Percentiles rank a stretch among this genome's conserved stretches.
Conservation (phyloP, 768 basidiomycete species). For the Suillus occidentalis region DNA sequence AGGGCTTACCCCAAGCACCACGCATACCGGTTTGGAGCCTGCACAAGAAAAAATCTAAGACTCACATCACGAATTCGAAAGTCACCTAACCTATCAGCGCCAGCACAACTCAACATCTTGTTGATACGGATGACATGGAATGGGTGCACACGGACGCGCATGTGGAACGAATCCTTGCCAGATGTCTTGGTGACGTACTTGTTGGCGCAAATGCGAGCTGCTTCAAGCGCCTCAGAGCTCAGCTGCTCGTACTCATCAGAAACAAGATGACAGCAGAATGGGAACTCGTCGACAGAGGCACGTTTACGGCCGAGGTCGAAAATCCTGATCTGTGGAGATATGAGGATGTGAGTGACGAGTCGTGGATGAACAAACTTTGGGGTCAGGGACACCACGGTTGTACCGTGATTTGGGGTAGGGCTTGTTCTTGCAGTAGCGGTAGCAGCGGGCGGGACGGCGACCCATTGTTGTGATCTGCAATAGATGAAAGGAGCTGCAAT, state of each 20-base stretch:
- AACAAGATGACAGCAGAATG: constrained; percentile 95
- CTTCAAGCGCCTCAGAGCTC: constrained; percentile 94
- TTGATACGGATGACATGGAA: constrained; percentile 99
- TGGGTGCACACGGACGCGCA: constrained; percentile 96
- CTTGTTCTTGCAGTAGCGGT: constrained; percentile 99
- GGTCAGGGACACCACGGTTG: constrained; percentile 98
- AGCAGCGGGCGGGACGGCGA: constrained; percentile 97
- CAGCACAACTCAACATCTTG: constrained; percentile 99
- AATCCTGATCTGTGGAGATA: constrained; percentile 76
- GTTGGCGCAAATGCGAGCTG: constrained; percentile 99
- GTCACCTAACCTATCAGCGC: constrained; percentile 85
- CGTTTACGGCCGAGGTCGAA: constrained; percentile 97
- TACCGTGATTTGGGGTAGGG: constrained; percentile 95
- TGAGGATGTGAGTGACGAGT: neutral
- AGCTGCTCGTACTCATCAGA: constrained; percentile 99
- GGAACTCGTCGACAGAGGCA: constrained; percentile 97
- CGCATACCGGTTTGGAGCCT: constrained; percentile 98
- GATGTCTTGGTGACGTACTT: constrained; percentile 99
- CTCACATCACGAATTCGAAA: neutral
- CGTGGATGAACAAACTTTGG: constrained; percentile 59
- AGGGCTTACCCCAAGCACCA: constrained; percentile 99
- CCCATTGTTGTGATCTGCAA: constrained; percentile 61
- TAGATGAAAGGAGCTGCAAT: neutral
- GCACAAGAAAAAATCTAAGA: constrained; percentile 2
- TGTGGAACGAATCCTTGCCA: constrained; percentile 98